Conservation (phyloP, 495 filamentous ascomycete species). For the Neurospora tetraspora region DNA sequence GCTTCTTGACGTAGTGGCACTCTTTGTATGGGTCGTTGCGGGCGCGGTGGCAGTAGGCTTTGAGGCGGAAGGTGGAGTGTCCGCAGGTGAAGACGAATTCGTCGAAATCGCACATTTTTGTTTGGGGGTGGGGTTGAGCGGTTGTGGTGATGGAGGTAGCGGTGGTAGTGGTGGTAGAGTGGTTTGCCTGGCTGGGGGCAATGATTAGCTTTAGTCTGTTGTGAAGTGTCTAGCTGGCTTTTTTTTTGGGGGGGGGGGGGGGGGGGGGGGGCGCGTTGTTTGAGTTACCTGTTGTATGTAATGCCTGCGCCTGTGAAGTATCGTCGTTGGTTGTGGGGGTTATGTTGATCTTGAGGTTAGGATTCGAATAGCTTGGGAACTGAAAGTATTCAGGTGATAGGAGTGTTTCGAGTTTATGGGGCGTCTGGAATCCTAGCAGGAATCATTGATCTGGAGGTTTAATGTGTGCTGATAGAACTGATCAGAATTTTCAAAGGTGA, state of each 20-base stretch:
- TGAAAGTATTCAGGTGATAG: no score
- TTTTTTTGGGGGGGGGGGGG: no score
- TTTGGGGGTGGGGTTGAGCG: not conserved
- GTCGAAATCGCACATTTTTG: constrained; percentile 57
- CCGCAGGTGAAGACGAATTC: constrained; percentile 51
- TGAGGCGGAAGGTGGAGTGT: constrained; percentile 43
- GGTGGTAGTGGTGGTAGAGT: not conserved
- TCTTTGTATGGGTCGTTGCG: constrained; percentile 55
- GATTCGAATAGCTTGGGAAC: not conserved
- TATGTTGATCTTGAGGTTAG: not conserved
- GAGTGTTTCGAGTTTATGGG: no score
- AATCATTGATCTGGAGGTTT: not conserved
- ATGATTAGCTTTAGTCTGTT: not conserved
- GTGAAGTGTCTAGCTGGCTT: not conserved
- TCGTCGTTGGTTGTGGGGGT: not conserved
- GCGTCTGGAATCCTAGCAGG: no score
- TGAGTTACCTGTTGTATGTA: not conserved
- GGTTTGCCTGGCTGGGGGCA: not conserved
- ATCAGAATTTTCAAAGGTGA: not conserved
- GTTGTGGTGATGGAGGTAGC: not conserved
- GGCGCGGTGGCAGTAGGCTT: constrained; percentile 60
- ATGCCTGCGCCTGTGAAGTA: not conserved
- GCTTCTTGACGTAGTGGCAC: constrained; percentile 50
- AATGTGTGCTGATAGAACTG: not conserved
- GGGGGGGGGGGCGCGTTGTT: not conserved